Base-by-base conservation (phyloP, 2,329 filamentous ascomycete genomes). In the Esteya vermicola region DNA sequence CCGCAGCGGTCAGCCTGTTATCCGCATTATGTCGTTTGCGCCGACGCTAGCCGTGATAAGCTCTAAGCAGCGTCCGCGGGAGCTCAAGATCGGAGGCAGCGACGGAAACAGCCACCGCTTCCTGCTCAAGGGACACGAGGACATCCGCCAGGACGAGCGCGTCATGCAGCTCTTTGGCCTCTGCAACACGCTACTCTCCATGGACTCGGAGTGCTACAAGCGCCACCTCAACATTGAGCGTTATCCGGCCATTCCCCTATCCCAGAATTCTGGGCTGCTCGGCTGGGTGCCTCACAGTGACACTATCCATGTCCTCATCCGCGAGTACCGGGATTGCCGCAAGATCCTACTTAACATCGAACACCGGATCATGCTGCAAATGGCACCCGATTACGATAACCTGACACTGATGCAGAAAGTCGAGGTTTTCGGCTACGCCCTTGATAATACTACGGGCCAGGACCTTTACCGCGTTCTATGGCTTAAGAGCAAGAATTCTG, bases 321-420 rank as follows among this genome's bases (percentile, higher is more conserved):
- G 91, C 47, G 91, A 98, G 57, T 99, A 99, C 56, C 83, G 91
- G 46, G 93, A 98, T 59, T 93, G 83, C 50, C 78, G 91, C 40
- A 94, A 95, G 64, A 99, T 99, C 48, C 65, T 99, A 30, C 79
- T 98, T 49, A 99, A 98, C 55, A 99, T 99, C 48, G 91, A 99
- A 63, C 91, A 99, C 57, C 82, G 93, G 33, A 98, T 98, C 57
- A 99, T 99, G 91, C 68, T 99, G 42, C 93, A 99, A 59, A 98
- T 98, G 91, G 91, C 91, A 20, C 93, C 91, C 0, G 91, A 99
- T 57, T 98, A 96, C 54, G 91, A 98, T 56, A 95, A 94, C 53
- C 76, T 99, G 35, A 96, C 93, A 1, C 73, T 99, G 27, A 96
- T 99, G 91, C 93, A 99, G 57, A 99, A 98, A 64, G 93, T 98